Evolutionary conservation across 2,329 filamentous ascomycete species (phyloP).

Genomic region (Penicillium thymicola): DNA sequence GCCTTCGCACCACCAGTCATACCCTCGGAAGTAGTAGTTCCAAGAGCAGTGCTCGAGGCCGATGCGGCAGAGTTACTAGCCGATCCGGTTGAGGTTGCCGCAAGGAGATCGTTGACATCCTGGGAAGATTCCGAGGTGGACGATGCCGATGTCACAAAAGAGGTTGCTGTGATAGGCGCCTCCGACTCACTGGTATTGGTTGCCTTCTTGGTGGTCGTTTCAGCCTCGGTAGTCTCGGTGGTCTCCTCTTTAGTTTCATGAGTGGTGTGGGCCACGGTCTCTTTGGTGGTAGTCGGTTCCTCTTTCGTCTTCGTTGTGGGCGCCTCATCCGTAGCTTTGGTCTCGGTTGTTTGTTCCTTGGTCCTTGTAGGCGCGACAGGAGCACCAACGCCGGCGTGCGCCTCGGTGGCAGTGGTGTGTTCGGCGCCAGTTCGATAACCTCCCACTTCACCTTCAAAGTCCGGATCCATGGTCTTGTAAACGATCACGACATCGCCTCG

Average conservation of each 20-base stretch:
- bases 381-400: conserved; percentile 26
- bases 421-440: conserved; percentile 44
- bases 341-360: conserved; percentile 16
- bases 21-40: conserved; percentile 29
- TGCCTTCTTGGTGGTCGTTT: conserved; percentile 6
- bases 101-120: conserved; percentile 9
- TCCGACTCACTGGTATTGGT: background rate
- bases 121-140: conserved; percentile 19
- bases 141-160: conserved; percentile 22
- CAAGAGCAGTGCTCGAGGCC: conserved; percentile 24
- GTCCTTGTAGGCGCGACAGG: conserved; percentile 24
- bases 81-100: conserved; percentile 19
- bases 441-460: conserved; percentile 51
- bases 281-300: conserved; percentile 13
- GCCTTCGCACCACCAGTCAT: conserved; percentile 60
- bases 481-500: conserved; percentile 35
- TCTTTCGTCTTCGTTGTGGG: conserved; percentile 3
- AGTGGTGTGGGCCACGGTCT: conserved; percentile 10
- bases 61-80: conserved; percentile 22
- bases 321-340: conserved; percentile 12
- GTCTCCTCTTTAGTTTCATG: conserved; percentile 15
- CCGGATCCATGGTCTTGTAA: conserved; percentile 52
- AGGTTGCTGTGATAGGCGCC: background rate
- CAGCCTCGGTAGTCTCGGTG: conserved; percentile 9
- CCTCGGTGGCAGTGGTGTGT: conserved; percentile 10